Base-by-base conservation (phyloP, 1,284 basidiomycete species). In the Hemileia vastatrix region DNA sequence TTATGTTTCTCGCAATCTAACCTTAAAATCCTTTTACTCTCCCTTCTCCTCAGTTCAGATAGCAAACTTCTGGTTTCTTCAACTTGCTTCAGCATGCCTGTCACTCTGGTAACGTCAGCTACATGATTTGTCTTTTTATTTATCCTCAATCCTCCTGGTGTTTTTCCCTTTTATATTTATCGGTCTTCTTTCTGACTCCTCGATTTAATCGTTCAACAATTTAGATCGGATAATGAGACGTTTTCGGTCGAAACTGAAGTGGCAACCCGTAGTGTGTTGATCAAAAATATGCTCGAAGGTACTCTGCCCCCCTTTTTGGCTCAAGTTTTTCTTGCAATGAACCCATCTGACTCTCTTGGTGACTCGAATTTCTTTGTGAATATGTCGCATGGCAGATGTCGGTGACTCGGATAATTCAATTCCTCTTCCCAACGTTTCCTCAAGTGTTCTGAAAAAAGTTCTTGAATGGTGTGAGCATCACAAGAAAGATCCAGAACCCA, bases 221-320 rank as follows among this genome's bases (percentile, higher is more conserved):
- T n/a, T n/a, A 63, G 61, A 19, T 96, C 94, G 52, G 94, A 99
- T 78, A 93, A 91, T 72, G 94, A 97, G 79, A 84, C 88, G 69
- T 98, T 96, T 79, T 83, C 83, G 66, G 89, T 94, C 68, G 92
- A 96, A 76, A 88, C 87, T 78, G 90, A 94, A 68, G 89, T 98
- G 63, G 92, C 91, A 64, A 90, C 92, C 80, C 88, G 93, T 76
- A 90, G 86, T 68, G 88, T 94, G 18, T 84, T 99, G 71, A 95
- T 99, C 80, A 96, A 95, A 83, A 92, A 95, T 81, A 96, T 99
- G 94, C 86, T 98, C 65, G 95, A 98, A 79, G 94, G 94, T 93
- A 76, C 56, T 48, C 43, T n/a, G 40, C 11, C 27, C 47, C 31
- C 49, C 49, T 33, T 43, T 40, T 6, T 32, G 19, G 24, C 8